Evolutionary conservation across 257 asterid species (phyloP).

Genomic region (Ilex asprella): DNA sequence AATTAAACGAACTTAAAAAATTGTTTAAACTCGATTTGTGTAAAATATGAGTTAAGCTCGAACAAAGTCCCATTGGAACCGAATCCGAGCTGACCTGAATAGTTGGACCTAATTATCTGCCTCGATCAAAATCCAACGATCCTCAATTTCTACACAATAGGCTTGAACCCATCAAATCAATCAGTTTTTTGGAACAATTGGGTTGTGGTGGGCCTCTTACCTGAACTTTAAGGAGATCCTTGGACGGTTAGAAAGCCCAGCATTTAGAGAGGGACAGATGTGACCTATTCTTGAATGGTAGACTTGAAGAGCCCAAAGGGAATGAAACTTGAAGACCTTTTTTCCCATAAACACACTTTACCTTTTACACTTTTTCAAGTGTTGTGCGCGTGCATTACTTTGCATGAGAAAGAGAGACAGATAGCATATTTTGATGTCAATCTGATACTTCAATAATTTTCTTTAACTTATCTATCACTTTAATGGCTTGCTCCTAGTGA

Average conservation of each 20-base stretch:
- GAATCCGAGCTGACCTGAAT: too few relatives aligned
- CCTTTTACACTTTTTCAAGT: not conserved
- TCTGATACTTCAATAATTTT: not conserved
- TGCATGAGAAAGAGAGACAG: conserved; percentile 25
- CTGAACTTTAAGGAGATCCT: conserved; percentile 2
- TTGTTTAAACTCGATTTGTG: too few relatives aligned
- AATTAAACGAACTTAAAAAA: too few relatives aligned
- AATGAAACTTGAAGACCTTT: not conserved
- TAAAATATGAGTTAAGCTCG: too few relatives aligned
- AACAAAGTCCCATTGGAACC: too few relatives aligned
- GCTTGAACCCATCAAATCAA: not conserved
- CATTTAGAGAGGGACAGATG: conserved; percentile 15
- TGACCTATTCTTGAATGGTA: conserved; percentile 24
- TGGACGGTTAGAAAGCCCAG: conserved; percentile 18
- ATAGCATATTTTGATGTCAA: conserved; percentile 24
- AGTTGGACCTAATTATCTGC: too few relatives aligned
- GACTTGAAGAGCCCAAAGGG: conserved; percentile 1
- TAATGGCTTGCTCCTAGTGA: too few relatives aligned
- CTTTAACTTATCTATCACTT: not conserved
- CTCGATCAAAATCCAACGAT: too few relatives aligned
- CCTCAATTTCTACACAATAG: not conserved
- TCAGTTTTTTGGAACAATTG: too few relatives aligned
- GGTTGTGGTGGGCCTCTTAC: not conserved
- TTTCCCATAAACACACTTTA: not conserved
- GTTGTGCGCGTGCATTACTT: conserved; percentile 20